Percentiles rank a stretch among this genome's conserved stretches.
Conservation (phyloP, 495 filamentous ascomycete genomes). For the Penicillium crystallinum region DNA sequence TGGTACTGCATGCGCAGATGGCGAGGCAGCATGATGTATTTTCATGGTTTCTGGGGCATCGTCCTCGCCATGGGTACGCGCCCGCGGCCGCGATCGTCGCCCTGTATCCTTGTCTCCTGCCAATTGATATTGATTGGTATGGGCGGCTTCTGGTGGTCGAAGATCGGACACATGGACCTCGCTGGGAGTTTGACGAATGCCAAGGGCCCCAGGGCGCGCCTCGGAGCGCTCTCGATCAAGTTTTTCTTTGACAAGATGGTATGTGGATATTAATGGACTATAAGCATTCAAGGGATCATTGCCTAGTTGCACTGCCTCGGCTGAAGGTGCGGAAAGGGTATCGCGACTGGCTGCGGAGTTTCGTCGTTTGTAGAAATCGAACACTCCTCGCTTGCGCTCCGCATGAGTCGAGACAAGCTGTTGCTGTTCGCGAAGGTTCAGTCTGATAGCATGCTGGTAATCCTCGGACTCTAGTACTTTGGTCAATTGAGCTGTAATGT, state of each 20-base stretch:
- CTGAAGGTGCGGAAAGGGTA: slow-evolving; percentile 78
- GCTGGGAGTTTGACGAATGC: slow-evolving; percentile 49
- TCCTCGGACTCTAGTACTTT: slow-evolving; percentile 85
- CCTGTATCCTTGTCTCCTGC: slow-evolving; percentile 74
- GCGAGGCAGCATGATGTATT: slow-evolving; percentile 57
- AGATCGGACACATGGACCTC: slow-evolving; percentile 72
- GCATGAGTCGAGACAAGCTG: slow-evolving; percentile 56
- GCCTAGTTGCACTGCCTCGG: slow-evolving; percentile 75
- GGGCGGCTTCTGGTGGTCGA: slow-evolving; percentile 75
- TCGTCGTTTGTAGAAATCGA: slow-evolving; percentile 95
- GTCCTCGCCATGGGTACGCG: slow-evolving; percentile 93
- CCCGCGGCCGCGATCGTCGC: slow-evolving; percentile 73
- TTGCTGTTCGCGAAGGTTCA: slow-evolving; percentile 60
- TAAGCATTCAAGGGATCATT: slow-evolving; percentile 91
- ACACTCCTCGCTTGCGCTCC: slow-evolving; percentile 86
- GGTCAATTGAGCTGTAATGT: slow-evolving; percentile 74
- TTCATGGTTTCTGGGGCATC: slow-evolving; percentile 75
- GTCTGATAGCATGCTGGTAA: slow-evolving; percentile 73
- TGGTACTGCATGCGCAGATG: slow-evolving; percentile 49
- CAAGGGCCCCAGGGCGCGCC: slow-evolving; percentile 55
- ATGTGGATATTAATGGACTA: slow-evolving; percentile 87
- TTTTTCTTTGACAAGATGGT: slow-evolving; percentile 94
- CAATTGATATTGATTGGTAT: slow-evolving; percentile 88
- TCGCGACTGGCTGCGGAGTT: slow-evolving; percentile 82
- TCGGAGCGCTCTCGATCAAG: slow-evolving; percentile 72